These are phyloP conservation scores for Parathielavia appendiculata DNA, from an alignment of 495 filamentous ascomycete species.

Conservation along the genomic window DNA sequence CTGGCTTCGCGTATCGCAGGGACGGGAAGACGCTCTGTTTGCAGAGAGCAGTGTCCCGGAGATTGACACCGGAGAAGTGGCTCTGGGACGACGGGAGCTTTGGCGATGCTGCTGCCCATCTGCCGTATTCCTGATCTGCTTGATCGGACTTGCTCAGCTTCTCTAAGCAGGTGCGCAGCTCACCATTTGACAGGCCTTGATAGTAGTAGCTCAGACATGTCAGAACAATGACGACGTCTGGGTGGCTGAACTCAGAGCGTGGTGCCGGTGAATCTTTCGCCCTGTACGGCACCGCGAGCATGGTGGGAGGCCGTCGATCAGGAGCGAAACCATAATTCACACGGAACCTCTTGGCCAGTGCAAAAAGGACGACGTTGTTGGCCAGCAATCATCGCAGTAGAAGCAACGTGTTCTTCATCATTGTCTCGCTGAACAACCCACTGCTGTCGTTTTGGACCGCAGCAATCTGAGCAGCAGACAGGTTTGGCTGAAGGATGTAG, in stretches of 20 bases:
- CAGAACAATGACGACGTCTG: constrained; percentile 62
- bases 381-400: constrained; percentile 60
- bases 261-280: constrained; percentile 61
- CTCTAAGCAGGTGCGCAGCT: constrained; percentile 48
- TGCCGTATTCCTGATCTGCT: constrained; percentile 47
- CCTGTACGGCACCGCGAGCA: constrained; percentile 66
- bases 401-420: constrained; percentile 41
- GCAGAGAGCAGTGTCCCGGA: constrained; percentile 47
- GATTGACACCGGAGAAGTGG: constrained; percentile 53
- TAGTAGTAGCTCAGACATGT: constrained; percentile 69
- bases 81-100: constrained; percentile 37
- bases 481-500: constrained; percentile 41
- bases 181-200: constrained; percentile 49
- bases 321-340: constrained; percentile 62
- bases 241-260: constrained; percentile 68
- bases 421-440: constrained; percentile 33
- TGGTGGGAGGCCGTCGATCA: constrained; percentile 36
- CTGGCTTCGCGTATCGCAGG: constrained; percentile 47
- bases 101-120: constrained; percentile 45
- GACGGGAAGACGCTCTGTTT: constrained; percentile 45
- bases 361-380: constrained; percentile 50
- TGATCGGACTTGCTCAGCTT: constrained; percentile 53
- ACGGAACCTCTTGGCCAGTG: constrained; percentile 56
- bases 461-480: constrained; percentile 29
- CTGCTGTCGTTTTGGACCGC: constrained; percentile 32